Conservation (phyloP, 1,284 basidiomycete species). For the Rhodofomes roseus region DNA sequence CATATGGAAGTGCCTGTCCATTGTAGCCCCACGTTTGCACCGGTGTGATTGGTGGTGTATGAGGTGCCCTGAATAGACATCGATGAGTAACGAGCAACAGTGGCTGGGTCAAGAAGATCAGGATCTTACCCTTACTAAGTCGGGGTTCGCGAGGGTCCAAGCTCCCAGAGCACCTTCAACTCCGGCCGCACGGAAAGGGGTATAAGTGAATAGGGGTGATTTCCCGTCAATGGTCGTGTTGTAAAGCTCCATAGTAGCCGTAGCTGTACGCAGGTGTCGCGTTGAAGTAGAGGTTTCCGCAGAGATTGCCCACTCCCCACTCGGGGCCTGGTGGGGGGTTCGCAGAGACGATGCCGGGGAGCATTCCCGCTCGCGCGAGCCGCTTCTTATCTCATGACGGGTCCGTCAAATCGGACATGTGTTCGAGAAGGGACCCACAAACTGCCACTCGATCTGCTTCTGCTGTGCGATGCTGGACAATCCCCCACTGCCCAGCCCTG, state of each 20-base stretch:
- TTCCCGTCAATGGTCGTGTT: not conserved
- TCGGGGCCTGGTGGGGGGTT: not conserved
- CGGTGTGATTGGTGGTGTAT: not conserved
- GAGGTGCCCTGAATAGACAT: not conserved
- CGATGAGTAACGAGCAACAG: not conserved
- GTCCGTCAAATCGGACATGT: not conserved
- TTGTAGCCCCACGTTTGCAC: not conserved
- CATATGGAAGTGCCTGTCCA: constrained; percentile 3
- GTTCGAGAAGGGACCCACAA: not conserved
- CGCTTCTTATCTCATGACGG: too few species aligned
- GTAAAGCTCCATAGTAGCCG: not conserved
- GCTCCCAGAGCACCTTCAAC: not conserved
- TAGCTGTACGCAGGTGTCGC: not conserved
- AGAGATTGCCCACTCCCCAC: not conserved
- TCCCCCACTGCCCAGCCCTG: not conserved
- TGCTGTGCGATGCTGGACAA: not conserved
- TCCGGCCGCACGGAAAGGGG: not conserved
- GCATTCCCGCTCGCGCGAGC: not conserved
- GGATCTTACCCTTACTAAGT: not conserved
- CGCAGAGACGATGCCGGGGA: not conserved
- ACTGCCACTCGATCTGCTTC: not conserved
- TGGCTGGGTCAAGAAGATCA: too few species aligned
- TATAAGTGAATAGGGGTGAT: not conserved
- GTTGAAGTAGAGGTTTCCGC: not conserved
- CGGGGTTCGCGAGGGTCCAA: not conserved